Evolutionary conservation across 208 protist genomes (phyloP).

Genomic region (Trypanosomatidae sp.): DNA sequence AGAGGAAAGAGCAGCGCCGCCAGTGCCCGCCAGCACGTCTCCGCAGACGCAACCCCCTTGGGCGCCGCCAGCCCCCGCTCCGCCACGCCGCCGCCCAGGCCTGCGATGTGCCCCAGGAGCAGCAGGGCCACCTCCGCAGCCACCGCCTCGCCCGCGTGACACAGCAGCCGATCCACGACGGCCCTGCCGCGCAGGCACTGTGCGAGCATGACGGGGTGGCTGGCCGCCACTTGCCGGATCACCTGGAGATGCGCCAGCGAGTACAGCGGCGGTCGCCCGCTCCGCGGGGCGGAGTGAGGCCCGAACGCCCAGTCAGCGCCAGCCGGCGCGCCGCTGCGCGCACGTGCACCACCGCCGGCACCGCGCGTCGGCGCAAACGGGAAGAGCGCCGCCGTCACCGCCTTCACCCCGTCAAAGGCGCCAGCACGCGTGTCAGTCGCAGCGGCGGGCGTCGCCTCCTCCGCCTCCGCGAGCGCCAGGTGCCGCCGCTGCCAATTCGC

Average conservation of each 20-base stretch:
- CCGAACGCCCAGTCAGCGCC: background rate
- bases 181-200: constrained; percentile 44
- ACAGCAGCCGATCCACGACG: constrained; percentile 46
- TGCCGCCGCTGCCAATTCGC: constrained; percentile 66
- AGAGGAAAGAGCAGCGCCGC: constrained; percentile 40
- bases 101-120: constrained; percentile 21
- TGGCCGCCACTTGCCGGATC: constrained; percentile 2
- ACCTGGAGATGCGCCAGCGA: constrained; percentile 4
- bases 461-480: constrained; percentile 15
- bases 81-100: background rate
- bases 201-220: constrained; percentile 42
- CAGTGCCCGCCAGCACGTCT: constrained; percentile 49
- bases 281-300: background rate
- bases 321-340: background rate
- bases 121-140: constrained; percentile 19
- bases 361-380: background rate
- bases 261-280: constrained; percentile 3
- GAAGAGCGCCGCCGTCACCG: constrained; percentile 34
- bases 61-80: background rate
- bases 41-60: background rate
- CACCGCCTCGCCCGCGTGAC: constrained; percentile 30
- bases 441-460: background rate
- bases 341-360: background rate
- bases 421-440: background rate
- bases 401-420: constrained; percentile 44